phyloP scores from a whole-genome alignment of 163 green algal genomes.

The Scenedesmus sp. region DNA sequence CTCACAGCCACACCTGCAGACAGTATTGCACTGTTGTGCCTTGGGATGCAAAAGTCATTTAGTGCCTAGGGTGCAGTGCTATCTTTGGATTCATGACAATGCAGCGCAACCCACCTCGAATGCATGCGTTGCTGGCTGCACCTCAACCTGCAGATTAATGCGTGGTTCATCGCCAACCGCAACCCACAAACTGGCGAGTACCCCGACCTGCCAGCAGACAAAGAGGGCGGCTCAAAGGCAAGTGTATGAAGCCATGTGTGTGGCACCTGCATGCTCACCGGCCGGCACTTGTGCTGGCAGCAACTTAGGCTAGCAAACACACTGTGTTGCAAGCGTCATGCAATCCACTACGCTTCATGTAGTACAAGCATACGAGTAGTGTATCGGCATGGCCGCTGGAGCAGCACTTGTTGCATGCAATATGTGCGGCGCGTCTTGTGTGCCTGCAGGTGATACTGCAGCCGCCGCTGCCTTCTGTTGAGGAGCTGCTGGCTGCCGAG shows the following conservation, averaged over 20 bases:
- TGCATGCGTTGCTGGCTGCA: neutral
- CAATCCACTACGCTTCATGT: no score
- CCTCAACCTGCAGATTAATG: conserved; percentile 78
- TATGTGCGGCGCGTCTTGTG: neutral
- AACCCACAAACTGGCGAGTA: conserved; percentile 86
- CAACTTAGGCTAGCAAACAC: neutral
- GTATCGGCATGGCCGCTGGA: no score
- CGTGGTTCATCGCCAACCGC: conserved; percentile 91
- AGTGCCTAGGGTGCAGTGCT: neutral
- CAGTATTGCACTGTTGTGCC: no score
- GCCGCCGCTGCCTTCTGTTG: conserved; percentile 72
- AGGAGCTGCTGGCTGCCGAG: conserved; percentile 60
- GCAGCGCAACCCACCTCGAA: no score
- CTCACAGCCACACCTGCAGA: neutral
- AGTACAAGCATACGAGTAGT: no score
- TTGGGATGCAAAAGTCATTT: neutral
- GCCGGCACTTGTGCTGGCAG: neutral
- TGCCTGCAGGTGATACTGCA: conserved; percentile 75
- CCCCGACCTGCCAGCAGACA: conserved; percentile 84
- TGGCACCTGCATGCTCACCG: neutral
- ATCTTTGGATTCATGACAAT: neutral
- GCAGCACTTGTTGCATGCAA: no score
- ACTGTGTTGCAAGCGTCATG: no score
- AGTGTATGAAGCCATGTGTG: neutral
- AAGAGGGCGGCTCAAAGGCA: conserved; percentile 80